Evolutionary conservation across 306 rosid species (phyloP).

Genomic region (Crataegus laevigata): DNA sequence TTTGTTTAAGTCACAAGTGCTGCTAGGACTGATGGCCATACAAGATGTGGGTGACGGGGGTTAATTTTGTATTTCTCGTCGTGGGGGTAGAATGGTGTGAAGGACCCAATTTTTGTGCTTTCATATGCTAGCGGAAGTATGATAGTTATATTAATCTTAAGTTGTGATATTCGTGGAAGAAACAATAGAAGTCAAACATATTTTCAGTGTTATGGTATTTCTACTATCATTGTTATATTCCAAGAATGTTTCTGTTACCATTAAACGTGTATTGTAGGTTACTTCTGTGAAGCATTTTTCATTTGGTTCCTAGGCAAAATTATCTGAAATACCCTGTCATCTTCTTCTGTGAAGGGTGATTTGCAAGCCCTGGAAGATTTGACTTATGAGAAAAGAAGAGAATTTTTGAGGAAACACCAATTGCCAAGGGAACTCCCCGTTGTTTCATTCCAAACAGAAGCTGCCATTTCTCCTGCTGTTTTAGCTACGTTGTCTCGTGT

Average conservation of each 20-base stretch:
- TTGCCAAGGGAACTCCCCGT: slow-evolving; percentile 72
- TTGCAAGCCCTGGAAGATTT: slow-evolving; percentile 93
- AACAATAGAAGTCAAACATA: neutral
- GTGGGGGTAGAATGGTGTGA: no score
- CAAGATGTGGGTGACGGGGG: no score
- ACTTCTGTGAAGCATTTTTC: neutral
- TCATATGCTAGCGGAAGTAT: no score
- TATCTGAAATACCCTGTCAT: slow-evolving; percentile 11
- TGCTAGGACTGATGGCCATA: no score
- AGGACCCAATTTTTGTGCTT: no score
- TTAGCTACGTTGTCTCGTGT: slow-evolving; percentile 76
- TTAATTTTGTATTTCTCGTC: no score
- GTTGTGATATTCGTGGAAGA: neutral
- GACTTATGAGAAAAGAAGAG: slow-evolving; percentile 80
- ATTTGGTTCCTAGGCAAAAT: neutral
- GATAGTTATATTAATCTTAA: neutral
- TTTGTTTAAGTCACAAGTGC: no score
- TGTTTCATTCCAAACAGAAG: slow-evolving; percentile 84
- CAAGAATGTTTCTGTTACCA: neutral
- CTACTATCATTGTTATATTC: no score
- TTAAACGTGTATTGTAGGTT: neutral
- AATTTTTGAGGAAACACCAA: slow-evolving; percentile 61
- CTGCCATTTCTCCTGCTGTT: slow-evolving; percentile 70
- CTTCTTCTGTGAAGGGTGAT: slow-evolving; percentile 63
- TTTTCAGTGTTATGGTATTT: neutral